These are phyloP conservation scores for Colletotrichum noveboracense DNA, from an alignment of 2,329 filamentous ascomycete species.

Conservation along the genomic window DNA sequence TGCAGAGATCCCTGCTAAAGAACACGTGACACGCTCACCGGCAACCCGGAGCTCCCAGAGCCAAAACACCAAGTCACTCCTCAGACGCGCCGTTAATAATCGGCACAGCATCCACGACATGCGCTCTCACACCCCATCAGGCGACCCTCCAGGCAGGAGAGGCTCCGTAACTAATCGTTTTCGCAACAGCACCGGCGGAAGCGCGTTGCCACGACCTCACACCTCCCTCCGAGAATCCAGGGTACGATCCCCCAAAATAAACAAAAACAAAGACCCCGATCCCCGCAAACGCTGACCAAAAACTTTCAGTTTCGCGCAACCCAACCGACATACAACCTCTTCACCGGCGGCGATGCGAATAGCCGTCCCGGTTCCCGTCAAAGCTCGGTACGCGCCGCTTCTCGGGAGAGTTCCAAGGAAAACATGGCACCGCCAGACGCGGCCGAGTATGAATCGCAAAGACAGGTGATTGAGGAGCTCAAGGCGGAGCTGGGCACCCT, in stretches of 20 bases:
- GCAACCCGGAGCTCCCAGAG: background rate
- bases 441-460: conserved; percentile 64
- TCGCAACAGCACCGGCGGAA: conserved; percentile 40
- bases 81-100: conserved; percentile 6
- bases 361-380: conserved; percentile 46
- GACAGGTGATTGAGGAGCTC: conserved; percentile 72
- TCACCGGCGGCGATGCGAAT: conserved; percentile 55
- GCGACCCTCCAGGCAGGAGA: conserved; percentile 34
- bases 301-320: conserved; percentile 50
- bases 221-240: conserved; percentile 41
- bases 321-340: conserved; percentile 64
- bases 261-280: background rate
- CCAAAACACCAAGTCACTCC: conserved; percentile 19
- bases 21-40: conserved; percentile 14
- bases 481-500: conserved; percentile 89
- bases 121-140: conserved; percentile 27
- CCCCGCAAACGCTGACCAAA: background rate
- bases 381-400: conserved; percentile 51
- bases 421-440: conserved; percentile 64
- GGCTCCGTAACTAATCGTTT: conserved; percentile 35
- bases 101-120: conserved; percentile 33
- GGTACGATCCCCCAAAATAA: conserved; percentile 34
- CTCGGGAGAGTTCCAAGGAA: conserved; percentile 64
- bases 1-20: background rate
- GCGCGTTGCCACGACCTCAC: conserved; percentile 40